These are phyloP conservation scores for Thelephora ganbajun DNA, from an alignment of 768 basidiomycete species.

Conservation along the genomic window DNA sequence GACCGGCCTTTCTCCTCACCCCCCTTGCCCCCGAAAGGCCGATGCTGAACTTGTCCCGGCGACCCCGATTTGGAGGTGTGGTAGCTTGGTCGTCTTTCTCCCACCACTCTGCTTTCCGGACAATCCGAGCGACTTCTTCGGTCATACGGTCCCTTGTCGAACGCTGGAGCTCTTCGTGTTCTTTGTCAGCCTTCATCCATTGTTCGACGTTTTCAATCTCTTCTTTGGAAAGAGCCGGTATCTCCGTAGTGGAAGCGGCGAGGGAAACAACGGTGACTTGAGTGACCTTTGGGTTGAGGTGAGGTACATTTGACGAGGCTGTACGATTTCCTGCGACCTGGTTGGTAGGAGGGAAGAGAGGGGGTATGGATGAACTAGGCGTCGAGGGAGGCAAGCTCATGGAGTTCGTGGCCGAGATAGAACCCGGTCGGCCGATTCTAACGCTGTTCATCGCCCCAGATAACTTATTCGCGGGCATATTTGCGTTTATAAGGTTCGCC, in stretches of 20 bases:
- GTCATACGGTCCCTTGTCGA: slow-evolving; percentile 37
- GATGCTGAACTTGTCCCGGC: slow-evolving; percentile 24
- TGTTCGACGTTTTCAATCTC: slow-evolving; percentile 40
- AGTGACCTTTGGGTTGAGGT: slow-evolving; percentile 43
- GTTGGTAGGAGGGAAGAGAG: slow-evolving; percentile 9
- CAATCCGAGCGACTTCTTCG: slow-evolving; percentile 31
- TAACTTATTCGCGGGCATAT: background rate
- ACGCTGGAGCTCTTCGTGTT: slow-evolving; percentile 35
- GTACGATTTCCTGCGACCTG: slow-evolving; percentile 13
- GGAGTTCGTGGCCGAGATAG: slow-evolving; percentile 6
- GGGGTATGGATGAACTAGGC: slow-evolving; percentile 9
- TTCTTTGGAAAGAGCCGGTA: slow-evolving; percentile 34
- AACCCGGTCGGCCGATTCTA: background rate
- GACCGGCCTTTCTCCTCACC: slow-evolving; percentile 31
- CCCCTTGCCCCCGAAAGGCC: slow-evolving; percentile 33
- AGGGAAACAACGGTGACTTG: slow-evolving; percentile 49
- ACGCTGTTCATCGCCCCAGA: slow-evolving; percentile 2
- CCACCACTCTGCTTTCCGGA: slow-evolving; percentile 44
- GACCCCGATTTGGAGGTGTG: slow-evolving; percentile 13
- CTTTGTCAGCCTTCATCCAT: slow-evolving; percentile 55
- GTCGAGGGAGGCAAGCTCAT: slow-evolving; percentile 4
- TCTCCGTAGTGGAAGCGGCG: slow-evolving; percentile 32
- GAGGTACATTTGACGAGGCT: slow-evolving; percentile 28
- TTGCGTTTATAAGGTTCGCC: slow-evolving; percentile 5
- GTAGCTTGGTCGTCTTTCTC: slow-evolving; percentile 31